A percentile compares a stretch with the other conserved stretches of the same genome.
These are phyloP conservation scores for Candida hispaniensis DNA, from an alignment of 805 yeast species.

Conservation along the genomic window DNA sequence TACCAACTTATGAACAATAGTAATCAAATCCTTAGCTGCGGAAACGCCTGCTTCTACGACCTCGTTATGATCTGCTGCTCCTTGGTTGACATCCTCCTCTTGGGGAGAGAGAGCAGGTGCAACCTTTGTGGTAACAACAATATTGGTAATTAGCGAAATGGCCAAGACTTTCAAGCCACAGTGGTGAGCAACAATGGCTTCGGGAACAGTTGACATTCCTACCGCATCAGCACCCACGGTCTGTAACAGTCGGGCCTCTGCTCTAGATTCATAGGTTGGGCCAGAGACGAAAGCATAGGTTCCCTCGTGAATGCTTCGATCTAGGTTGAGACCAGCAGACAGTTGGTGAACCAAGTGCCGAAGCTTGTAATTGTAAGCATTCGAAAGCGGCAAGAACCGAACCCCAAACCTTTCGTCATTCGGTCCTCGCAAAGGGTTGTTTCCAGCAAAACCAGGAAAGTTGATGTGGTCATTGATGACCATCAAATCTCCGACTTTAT, in stretches of 20 bases:
- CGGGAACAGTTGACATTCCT: constrained; percentile 98
- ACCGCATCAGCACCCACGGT: constrained; percentile 83
- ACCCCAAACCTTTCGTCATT: constrained; percentile 74
- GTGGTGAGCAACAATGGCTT: constrained; percentile 86
- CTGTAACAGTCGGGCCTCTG: constrained; percentile 72
- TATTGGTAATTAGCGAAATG: constrained; percentile 75
- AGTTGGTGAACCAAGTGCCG: constrained; percentile 49
- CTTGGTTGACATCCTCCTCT: constrained; percentile 31
- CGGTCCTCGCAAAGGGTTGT: constrained; percentile 79
- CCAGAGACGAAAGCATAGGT: constrained; percentile 79
- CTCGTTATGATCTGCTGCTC: constrained; percentile 87
- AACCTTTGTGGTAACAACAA: constrained; percentile 51
- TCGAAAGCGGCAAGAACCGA: constrained; percentile 77
- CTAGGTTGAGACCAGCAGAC: constrained; percentile 39
- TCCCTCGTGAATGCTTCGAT: constrained; percentile 72
- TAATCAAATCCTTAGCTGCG: constrained; percentile 75
- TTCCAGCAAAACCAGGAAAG: constrained; percentile 83
- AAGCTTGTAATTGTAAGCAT: constrained; percentile 72
- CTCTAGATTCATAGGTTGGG: constrained; percentile 87
- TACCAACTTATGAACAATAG: constrained; percentile 37
- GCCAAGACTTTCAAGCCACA: constrained; percentile 76
- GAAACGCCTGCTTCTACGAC: constrained; percentile 70
- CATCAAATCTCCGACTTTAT: constrained; percentile 82
- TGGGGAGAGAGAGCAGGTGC: constrained; percentile 24
- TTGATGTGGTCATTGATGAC: constrained; percentile 80